phyloP scores from a whole-genome alignment of 345 rosid species.

The Murraya koenigii region DNA sequence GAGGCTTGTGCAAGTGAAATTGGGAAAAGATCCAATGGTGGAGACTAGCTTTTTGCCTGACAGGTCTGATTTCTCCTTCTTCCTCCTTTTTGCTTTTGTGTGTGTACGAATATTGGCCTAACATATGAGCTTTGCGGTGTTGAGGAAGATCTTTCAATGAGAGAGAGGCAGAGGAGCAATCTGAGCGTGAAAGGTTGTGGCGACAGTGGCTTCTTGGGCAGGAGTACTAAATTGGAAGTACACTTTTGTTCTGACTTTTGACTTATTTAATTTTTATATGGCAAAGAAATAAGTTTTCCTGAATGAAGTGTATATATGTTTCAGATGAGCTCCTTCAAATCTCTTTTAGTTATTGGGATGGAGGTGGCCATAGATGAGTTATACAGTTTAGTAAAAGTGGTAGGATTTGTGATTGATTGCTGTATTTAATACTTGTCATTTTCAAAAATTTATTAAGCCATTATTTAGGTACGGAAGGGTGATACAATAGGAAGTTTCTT shows the following conservation, averaged over 20 bases:
- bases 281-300: slow-evolving; percentile 8
- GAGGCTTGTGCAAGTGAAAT: slow-evolving; percentile 46
- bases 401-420: slow-evolving; percentile 3
- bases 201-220: slow-evolving; percentile 88
- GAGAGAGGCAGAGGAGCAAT: slow-evolving; percentile 99
- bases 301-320: slow-evolving; percentile 15
- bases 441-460: neutral
- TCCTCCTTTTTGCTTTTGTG: neutral
- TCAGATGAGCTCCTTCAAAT: slow-evolving; percentile 93
- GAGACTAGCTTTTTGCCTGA: slow-evolving; percentile 98
- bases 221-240: slow-evolving; percentile 90
- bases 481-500: slow-evolving; percentile 84
- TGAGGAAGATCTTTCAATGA: slow-evolving; percentile 94
- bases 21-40: slow-evolving; percentile 95
- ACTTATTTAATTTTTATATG: neutral
- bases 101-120: slow-evolving; percentile 31
- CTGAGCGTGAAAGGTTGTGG: slow-evolving; percentile 93
- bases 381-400: slow-evolving; percentile 56
- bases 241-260: neutral
- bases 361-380: slow-evolving; percentile 93
- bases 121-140: slow-evolving; percentile 58
- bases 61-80: slow-evolving; percentile 53
- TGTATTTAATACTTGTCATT: neutral
- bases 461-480: slow-evolving; percentile 76
- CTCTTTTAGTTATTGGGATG: slow-evolving; percentile 99